Evolutionary conservation across 495 filamentous ascomycete species (phyloP), one percentile per base, ranked within the genome.

Genomic region (Daldinia loculata): DNA sequence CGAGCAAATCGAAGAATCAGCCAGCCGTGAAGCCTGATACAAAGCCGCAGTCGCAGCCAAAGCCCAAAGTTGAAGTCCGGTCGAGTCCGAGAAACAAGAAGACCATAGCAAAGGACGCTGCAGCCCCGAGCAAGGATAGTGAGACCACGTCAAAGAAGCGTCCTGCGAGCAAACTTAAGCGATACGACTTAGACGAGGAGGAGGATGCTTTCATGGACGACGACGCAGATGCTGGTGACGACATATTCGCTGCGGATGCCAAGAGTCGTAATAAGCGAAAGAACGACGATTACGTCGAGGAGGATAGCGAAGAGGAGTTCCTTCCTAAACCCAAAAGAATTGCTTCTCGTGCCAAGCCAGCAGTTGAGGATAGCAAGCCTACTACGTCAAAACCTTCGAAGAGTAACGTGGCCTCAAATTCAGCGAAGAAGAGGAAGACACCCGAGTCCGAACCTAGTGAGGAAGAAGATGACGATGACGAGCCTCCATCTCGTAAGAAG

Each of bases 211-310:
- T 85, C 34, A 63, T 88, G 58, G 86, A 90, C 38, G 90, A 90
- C 56, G 87, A 85, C 59, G 80, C 83, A n/a, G 87, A 91, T 59
- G 90, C 84, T 5, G 88, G 84, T 12, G 91, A 93, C 64, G 91
- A 94, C 70, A 91, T 93, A 15, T 91, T 90, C 74, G 88, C 87
- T 1, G 86, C 87, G 0, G 89, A 91, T 55, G 87, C 85, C n/a
- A 85, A 82, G 69, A 79, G 77, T 62, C 80, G 80, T 51, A 77
- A 77, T 55, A 92, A 89, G 66, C 76, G 85, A 39, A 90, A 88
- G 74, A 91, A 92, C 70, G 89, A 91, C 71, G 91, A 90, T 51
- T 89, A 92, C 36, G 85, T 82, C 27, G 89, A 89, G 61, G 85
- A 87, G 39, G 85, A 88, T 36, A 89, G 84, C 59, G 84, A 87